phyloP scores from a whole-genome alignment of 352 stramenopile genomes.

The Phytophthora ohioensis region DNA sequence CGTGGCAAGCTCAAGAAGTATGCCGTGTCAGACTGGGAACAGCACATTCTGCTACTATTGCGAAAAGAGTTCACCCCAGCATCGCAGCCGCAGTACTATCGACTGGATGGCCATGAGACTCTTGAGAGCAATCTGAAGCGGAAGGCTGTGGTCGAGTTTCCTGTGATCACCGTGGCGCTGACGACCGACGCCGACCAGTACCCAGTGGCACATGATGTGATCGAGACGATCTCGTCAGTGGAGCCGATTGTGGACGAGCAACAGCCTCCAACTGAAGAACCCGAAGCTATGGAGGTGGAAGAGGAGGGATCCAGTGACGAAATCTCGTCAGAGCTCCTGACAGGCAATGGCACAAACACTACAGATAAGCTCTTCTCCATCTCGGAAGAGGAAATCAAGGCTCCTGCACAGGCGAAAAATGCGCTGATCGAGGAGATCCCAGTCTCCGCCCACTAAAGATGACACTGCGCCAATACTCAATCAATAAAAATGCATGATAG shows the following conservation, averaged over 20 bases:
- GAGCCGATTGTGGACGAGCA: constrained; percentile 16
- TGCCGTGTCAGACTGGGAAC: constrained; percentile 58
- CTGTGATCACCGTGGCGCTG: constrained; percentile 70
- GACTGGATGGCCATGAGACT: constrained; percentile 63
- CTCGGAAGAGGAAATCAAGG: constrained; percentile 23
- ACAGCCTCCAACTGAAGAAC: constrained; percentile 4
- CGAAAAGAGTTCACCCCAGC: constrained; percentile 83
- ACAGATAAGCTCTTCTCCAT: constrained; percentile 33
- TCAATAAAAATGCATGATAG: constrained; percentile 35
- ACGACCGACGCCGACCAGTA: constrained; percentile 60
- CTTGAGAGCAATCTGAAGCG: constrained; percentile 81
- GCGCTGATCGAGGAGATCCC: constrained; percentile 45
- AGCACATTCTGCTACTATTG: constrained; percentile 67
- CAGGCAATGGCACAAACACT: constrained; percentile 2
- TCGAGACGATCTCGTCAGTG: constrained; percentile 55
- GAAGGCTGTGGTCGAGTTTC: constrained; percentile 85
- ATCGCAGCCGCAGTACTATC: constrained; percentile 77
- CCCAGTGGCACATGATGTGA: constrained; percentile 66
- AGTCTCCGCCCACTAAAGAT: constrained; percentile 25
- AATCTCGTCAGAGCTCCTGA: constrained; percentile 24
- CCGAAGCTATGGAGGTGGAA: constrained; percentile 27
- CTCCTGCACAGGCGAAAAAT: constrained; percentile 18
- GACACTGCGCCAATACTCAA: constrained; percentile 15
- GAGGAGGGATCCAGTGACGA: constrained; percentile 5
- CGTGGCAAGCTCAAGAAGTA: constrained; percentile 81